These are phyloP conservation scores for Spathaspora boniae DNA, from an alignment of 805 yeast genomes.

Conservation along the genomic window DNA sequence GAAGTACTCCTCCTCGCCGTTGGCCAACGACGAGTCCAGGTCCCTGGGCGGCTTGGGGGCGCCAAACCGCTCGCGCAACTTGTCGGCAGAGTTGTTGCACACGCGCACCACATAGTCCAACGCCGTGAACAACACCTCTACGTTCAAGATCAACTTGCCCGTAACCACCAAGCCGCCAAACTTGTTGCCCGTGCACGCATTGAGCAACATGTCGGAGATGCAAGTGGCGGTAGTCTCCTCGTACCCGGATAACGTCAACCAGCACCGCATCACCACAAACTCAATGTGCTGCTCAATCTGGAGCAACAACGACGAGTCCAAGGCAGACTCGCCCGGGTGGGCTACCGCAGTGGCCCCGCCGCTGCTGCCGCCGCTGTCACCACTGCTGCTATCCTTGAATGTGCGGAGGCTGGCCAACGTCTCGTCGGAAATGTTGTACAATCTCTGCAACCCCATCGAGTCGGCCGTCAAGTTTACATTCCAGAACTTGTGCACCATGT, in stretches of 20 bases:
- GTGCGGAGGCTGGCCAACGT: conserved; percentile 6
- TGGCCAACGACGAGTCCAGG: conserved; percentile 9
- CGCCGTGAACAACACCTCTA: conserved; percentile 75
- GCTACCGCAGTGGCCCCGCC: too few relatives aligned
- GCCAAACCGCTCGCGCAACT: conserved; percentile 1
- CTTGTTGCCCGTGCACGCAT: conserved; percentile 72
- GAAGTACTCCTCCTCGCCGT: conserved; percentile 17
- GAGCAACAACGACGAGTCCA: conserved; percentile 38
- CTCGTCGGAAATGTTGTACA: conserved; percentile 12
- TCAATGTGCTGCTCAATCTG: conserved; percentile 65
- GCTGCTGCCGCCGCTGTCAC: too few relatives aligned
- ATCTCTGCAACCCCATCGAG: conserved; percentile 44
- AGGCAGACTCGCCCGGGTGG: conserved; percentile 7
- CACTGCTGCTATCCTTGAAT: conserved; percentile 1
- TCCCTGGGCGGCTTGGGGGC: conserved; percentile 4
- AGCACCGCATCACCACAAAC: conserved; percentile 56
- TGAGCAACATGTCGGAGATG: conserved; percentile 86
- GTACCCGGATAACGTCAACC: conserved; percentile 83
- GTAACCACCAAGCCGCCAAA: conserved; percentile 65
- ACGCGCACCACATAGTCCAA: conserved; percentile 48
- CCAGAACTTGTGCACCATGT: conserved; percentile 97
- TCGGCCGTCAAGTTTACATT: conserved; percentile 72
- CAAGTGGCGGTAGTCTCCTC: conserved; percentile 89
- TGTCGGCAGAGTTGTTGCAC: conserved; percentile 13
- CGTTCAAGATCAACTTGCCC: conserved; percentile 65